phyloP scores from a whole-genome alignment of 495 filamentous ascomycete species.

The Halenospora varia region DNA sequence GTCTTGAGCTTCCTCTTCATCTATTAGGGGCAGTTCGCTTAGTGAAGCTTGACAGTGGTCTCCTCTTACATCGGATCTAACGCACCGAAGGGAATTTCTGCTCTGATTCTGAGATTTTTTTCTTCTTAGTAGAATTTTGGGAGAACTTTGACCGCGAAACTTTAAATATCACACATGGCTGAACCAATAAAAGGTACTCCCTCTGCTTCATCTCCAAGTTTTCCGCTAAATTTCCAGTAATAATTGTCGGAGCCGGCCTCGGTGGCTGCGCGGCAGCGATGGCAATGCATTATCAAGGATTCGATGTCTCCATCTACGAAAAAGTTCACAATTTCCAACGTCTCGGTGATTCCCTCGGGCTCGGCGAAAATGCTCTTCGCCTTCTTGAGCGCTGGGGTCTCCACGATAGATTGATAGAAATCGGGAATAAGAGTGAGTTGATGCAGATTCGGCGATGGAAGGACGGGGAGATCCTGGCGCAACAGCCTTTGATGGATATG shows the following conservation, averaged over 20 bases:
- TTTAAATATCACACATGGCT: too few relatives aligned
- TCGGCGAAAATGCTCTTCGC: conserved; percentile 48
- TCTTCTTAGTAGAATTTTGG: too few relatives aligned
- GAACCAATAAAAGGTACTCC: too few relatives aligned
- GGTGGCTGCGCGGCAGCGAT: conserved; percentile 51
- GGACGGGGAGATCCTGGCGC: conserved; percentile 47
- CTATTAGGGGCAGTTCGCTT: too few relatives aligned
- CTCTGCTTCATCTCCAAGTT: too few relatives aligned
- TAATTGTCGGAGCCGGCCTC: conserved; percentile 50
- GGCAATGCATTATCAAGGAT: conserved; percentile 47
- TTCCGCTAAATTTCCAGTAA: too few relatives aligned
- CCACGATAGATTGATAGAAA: conserved; percentile 38
- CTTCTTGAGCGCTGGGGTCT: conserved; percentile 47
- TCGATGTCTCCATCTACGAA: conserved; percentile 46
- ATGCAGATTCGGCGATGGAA: conserved; percentile 50
- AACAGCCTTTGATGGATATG: conserved; percentile 55
- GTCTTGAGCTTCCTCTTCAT: too few relatives aligned
- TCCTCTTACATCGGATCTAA: too few relatives aligned
- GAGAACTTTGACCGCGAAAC: too few relatives aligned
- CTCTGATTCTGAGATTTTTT: too few relatives aligned
- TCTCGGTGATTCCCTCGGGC: conserved; percentile 46
- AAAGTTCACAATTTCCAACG: conserved; percentile 43
- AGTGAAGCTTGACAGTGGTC: too few relatives aligned
- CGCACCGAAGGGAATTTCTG: too few relatives aligned
- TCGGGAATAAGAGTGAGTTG: conserved; percentile 48